These are phyloP conservation scores for Dipsacomyces acuminosporus DNA, from an alignment of 371 early-diverging fungal genomes.

Conservation along the genomic window DNA sequence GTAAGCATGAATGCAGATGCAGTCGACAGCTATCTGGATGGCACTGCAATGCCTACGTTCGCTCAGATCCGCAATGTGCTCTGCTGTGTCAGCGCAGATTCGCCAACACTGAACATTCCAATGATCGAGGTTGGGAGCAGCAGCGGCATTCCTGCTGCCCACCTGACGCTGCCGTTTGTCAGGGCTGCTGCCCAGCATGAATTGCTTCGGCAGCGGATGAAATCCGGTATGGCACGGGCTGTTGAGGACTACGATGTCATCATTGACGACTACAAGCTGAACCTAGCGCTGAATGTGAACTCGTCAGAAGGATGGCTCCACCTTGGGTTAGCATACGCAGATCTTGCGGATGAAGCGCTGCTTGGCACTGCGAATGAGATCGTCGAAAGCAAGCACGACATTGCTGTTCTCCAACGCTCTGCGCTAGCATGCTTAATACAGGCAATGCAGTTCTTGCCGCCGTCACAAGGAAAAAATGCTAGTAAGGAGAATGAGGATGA, in stretches of 20 bases:
- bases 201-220: conserved; percentile 31
- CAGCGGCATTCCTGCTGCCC: conserved; percentile 8
- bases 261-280: conserved; percentile 39
- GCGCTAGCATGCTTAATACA: conserved; percentile 31
- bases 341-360: conserved; percentile 38
- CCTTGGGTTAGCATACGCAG: conserved; percentile 31
- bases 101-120: conserved; percentile 1
- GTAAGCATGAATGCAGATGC: conserved; percentile 29
- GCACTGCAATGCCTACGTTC: conserved; percentile 35
- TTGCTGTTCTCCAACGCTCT: conserved; percentile 30
- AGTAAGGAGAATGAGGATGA: neutral
- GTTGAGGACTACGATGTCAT: conserved; percentile 39
- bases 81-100: neutral
- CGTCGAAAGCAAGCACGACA: conserved; percentile 13
- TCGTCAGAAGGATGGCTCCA: conserved; percentile 33
- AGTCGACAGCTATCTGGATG: conserved; percentile 38
- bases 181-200: conserved; percentile 37
- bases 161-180: conserved; percentile 27
- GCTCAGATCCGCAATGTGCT: conserved; percentile 6
- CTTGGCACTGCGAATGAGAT: conserved; percentile 37
- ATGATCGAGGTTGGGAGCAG: neutral
- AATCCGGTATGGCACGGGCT: conserved; percentile 28
- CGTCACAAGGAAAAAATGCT: neutral
- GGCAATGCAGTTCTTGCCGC: conserved; percentile 21
- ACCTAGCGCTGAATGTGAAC: conserved; percentile 21